Conservation (phyloP, 2,329 filamentous ascomycete species). For the Diaporthe humulicola region DNA sequence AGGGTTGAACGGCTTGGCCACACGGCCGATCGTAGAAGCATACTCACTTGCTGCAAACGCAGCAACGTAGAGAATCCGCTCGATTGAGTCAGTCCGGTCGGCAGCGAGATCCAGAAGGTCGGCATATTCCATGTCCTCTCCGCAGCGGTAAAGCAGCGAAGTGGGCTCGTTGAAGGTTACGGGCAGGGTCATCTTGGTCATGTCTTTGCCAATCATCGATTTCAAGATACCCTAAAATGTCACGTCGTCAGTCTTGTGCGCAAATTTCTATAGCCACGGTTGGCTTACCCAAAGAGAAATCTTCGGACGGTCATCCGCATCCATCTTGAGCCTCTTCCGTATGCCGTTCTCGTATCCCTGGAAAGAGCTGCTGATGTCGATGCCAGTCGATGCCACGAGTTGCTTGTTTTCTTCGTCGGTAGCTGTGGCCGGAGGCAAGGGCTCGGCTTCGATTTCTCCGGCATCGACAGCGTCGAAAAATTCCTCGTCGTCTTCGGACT, state of each 20-base stretch:
- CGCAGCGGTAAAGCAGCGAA: constrained; percentile 92
- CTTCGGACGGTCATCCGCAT: constrained; percentile 92
- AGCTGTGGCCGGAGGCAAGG: constrained; percentile 64
- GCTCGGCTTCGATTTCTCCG: constrained; percentile 85
- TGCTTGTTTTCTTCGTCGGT: constrained; percentile 61
- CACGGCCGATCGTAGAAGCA: constrained; percentile 94
- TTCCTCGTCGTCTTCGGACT: constrained; percentile 87
- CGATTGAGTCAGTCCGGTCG: constrained; percentile 86
- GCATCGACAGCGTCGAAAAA: constrained; percentile 98
- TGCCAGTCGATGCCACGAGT: constrained; percentile 58
- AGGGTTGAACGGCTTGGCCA: constrained; percentile 98
- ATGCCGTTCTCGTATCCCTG: constrained; percentile 93
- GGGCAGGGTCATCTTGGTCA: constrained; percentile 99
- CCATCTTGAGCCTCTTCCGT: constrained; percentile 84
- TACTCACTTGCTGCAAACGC: constrained; percentile 98
- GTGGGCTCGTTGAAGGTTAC: constrained; percentile 99
- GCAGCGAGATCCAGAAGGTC: constrained; percentile 92
- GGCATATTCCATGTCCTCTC: constrained; percentile 98
- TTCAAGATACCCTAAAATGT: constrained; percentile 85
- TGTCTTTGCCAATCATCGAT: constrained; percentile 99
- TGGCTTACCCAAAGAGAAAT: constrained; percentile 91
- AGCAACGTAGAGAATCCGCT: constrained; percentile 93
- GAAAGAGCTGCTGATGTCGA: constrained; percentile 82
- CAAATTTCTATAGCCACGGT: neutral
- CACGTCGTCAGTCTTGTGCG: constrained; percentile 43